Evolutionary conservation across 305 asterid species (phyloP).

Genomic region (Coffea humblotiana): DNA sequence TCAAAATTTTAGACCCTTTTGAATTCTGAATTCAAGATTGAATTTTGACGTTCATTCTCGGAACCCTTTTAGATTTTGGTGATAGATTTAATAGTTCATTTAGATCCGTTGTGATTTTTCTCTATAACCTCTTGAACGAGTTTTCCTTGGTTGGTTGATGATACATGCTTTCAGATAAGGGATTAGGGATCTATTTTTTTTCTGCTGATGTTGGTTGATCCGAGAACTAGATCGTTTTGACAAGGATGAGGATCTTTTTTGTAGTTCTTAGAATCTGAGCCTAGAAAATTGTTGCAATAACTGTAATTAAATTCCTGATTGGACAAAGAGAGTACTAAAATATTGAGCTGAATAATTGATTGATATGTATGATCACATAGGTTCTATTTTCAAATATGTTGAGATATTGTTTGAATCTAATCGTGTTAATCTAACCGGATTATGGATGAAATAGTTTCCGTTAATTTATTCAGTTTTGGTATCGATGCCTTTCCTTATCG

Average conservation of each 20-base stretch:
- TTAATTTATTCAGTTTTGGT: background rate
- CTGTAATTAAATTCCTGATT: background rate
- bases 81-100: background rate
- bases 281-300: background rate
- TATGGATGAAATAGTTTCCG: background rate
- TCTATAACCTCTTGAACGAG: background rate
- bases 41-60: background rate
- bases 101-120: conserved; percentile 16
- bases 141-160: background rate
- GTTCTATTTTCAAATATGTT: background rate
- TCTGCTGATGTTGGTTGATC: background rate
- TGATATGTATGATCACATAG: background rate
- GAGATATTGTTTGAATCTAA: background rate
- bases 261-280: background rate
- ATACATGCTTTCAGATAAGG: background rate
- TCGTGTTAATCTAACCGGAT: background rate
- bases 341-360: conserved; percentile 1
- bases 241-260: background rate
- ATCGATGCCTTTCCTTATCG: background rate
- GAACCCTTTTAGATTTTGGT: background rate
- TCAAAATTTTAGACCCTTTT: conserved; percentile 10
- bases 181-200: background rate
- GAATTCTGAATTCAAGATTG: background rate
- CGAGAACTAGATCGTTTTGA: background rate
- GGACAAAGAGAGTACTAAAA: background rate